These are phyloP conservation scores for Plasmodium vinckei DNA, from an alignment of 169 alveolate species.

Conservation along the genomic window DNA sequence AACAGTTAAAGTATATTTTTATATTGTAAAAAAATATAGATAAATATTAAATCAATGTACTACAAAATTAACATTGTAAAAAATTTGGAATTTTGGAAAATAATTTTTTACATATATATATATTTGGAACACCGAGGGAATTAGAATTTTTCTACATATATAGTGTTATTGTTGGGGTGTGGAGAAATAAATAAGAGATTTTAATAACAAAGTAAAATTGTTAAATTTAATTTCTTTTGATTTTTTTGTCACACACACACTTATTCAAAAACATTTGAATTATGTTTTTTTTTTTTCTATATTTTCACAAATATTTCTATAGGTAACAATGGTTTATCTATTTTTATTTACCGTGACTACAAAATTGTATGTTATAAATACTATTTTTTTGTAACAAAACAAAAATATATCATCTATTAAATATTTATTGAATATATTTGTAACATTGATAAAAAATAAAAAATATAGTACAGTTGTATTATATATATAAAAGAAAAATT, in stretches of 20 bases:
- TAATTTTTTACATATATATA: not conserved
- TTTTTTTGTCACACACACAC: conserved; percentile 37
- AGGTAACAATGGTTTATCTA: conserved; percentile 14
- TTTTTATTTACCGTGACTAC: conserved; percentile 31
- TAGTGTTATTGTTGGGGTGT: not conserved
- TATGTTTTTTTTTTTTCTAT: not conserved
- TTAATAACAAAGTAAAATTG: conserved; percentile 11
- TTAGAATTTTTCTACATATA: not conserved
- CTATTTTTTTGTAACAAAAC: conserved; percentile 18
- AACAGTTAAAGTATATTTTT: not conserved
- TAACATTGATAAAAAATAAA: too few relatives aligned
- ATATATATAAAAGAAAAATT: too few relatives aligned
- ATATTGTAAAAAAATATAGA: conserved; percentile 2
- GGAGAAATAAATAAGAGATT: conserved; percentile 6
- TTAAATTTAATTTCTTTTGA: conserved; percentile 7
- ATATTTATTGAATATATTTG: conserved; percentile 15
- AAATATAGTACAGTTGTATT: too few relatives aligned
- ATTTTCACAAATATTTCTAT: conserved; percentile 7
- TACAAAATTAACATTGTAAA: not conserved
- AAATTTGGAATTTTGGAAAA: conserved; percentile 14
- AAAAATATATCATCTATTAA: conserved; percentile 1
- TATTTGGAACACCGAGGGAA: not conserved
- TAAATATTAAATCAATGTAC: conserved; percentile 25
- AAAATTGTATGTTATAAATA: conserved; percentile 14
- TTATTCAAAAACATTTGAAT: conserved; percentile 12